Conservation (phyloP, 345 rosid genomes). For the Anacardium occidentale region DNA sequence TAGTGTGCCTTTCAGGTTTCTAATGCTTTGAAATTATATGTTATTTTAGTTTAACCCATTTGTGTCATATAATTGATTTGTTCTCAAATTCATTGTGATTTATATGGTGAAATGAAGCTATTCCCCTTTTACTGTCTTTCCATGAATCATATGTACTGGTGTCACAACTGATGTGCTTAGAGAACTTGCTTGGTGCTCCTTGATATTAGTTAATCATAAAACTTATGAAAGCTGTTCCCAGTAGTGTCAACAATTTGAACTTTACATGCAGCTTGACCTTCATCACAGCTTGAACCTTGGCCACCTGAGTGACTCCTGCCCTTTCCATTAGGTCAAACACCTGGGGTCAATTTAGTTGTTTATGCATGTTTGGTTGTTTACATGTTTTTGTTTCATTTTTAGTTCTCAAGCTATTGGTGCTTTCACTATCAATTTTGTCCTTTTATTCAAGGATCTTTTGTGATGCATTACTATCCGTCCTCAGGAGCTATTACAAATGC, state of each 20-base stretch:
- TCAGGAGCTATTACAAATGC: slow-evolving; percentile 95
- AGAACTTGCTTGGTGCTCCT: not conserved
- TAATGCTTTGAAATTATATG: not conserved
- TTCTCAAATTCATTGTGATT: not conserved
- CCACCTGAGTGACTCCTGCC: too few relatives aligned
- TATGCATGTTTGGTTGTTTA: not conserved
- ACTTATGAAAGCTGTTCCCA: not conserved
- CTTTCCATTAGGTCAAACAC: too few relatives aligned
- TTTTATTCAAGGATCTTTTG: slow-evolving; percentile 9
- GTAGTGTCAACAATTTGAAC: not conserved
- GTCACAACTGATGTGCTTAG: not conserved
- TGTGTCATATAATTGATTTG: not conserved
- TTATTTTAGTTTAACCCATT: not conserved
- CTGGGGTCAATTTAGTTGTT: not conserved
- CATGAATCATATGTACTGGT: not conserved
- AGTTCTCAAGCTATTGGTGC: slow-evolving; percentile 5
- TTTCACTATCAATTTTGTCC: not conserved
- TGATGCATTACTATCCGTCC: slow-evolving; percentile 16
- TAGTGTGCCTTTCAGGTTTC: not conserved
- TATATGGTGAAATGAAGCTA: not conserved
- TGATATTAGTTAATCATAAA: not conserved
- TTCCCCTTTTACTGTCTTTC: not conserved
- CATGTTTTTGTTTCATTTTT: not conserved
- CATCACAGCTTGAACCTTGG: too few relatives aligned
- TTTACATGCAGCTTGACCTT: too few relatives aligned